Percentiles rank a stretch among this genome's conserved stretches.
Evolutionary conservation across 2,329 filamentous ascomycete genomes (phyloP).

Genomic region (Sphaerulina musiva): DNA sequence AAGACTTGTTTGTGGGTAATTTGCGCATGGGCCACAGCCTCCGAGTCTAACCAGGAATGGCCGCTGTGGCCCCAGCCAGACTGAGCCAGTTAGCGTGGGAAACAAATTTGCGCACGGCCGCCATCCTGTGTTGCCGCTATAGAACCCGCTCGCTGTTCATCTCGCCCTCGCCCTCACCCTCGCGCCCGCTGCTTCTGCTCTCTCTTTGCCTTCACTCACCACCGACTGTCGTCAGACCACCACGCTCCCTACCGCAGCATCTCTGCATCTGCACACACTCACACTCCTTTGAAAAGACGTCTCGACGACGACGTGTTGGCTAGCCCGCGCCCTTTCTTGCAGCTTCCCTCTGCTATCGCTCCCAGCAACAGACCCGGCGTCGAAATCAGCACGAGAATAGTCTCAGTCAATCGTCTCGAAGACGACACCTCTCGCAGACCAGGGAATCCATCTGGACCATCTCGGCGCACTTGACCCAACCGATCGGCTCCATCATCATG

Average conservation of each 20-base stretch:
- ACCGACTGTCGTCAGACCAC: not conserved
- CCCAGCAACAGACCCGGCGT: constrained; percentile 9
- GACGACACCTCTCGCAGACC: constrained; percentile 15
- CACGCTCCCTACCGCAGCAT: not conserved
- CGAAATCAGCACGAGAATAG: constrained; percentile 12
- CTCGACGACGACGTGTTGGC: constrained; percentile 14
- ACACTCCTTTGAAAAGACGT: constrained; percentile 6
- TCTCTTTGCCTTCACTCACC: not conserved
- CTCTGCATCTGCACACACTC: not conserved
- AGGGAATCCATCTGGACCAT: constrained; percentile 10
- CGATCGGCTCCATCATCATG: constrained; percentile 18
- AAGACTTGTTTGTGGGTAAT: not conserved
- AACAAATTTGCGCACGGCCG: constrained; percentile 6
- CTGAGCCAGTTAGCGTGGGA: constrained; percentile 4
- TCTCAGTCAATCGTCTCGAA: constrained; percentile 16
- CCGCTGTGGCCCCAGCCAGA: not conserved
- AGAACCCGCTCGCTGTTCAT: not conserved
- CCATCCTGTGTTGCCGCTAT: not conserved
- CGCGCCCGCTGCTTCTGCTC: not conserved
- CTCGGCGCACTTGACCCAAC: constrained; percentile 3
- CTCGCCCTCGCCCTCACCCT: too few species aligned
- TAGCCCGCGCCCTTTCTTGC: not conserved
- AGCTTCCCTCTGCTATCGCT: constrained; percentile 6
- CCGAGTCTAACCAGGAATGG: not conserved
- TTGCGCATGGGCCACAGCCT: not conserved